Conservation (phyloP, 257 asterid genomes). For the Ophiorrhiza pumila region DNA sequence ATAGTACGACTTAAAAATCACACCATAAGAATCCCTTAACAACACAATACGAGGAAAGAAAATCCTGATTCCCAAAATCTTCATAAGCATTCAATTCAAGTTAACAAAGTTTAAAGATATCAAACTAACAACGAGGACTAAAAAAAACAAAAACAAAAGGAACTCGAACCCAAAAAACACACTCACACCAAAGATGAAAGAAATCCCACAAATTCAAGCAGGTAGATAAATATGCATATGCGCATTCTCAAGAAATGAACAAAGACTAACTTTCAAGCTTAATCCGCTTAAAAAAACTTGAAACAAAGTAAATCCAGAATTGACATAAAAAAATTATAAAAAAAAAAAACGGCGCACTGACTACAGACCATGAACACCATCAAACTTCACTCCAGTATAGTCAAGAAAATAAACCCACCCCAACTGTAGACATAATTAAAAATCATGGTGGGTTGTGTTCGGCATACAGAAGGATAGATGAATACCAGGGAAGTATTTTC, state of each 20-base stretch:
- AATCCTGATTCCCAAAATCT: not conserved
- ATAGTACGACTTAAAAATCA: not conserved
- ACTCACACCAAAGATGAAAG: not conserved
- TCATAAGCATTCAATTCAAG: not conserved
- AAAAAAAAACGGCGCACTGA: not conserved
- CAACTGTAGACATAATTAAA: not conserved
- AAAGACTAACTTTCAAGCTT: not conserved
- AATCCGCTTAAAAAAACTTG: not conserved
- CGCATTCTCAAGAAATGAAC: not conserved
- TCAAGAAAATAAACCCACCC: not conserved
- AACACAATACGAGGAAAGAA: not conserved
- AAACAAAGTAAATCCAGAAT: not conserved
- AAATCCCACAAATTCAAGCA: not conserved
- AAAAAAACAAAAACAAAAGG: not conserved
- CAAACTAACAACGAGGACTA: not conserved
- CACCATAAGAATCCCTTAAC: not conserved
- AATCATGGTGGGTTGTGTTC: not conserved
- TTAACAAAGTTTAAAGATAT: no score
- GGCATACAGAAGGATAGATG: not conserved
- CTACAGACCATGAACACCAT: not conserved
- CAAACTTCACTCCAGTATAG: not conserved
- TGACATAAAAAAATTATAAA: not conserved
- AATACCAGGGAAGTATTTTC: constrained; percentile 89
- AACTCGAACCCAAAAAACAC: not conserved
- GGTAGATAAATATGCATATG: not conserved